Evolutionary conservation across 345 rosid species (phyloP), one percentile per base, ranked within the genome.

Genomic region (Adansonia digitata): DNA sequence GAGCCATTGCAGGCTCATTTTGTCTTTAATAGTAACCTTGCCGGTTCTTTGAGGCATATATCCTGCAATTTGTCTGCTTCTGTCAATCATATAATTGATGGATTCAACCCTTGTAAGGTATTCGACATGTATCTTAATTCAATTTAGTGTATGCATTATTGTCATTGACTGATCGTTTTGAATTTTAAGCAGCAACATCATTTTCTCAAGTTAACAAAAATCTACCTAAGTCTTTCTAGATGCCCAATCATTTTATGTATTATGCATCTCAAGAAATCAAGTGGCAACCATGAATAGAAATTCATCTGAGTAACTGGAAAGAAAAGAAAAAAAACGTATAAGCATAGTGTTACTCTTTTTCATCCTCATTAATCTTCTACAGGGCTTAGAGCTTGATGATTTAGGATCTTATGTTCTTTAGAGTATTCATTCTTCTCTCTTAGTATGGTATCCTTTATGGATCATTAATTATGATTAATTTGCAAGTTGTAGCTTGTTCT

Each of bases 1-100:
- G 92, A 90, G 63, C 84, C 86, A 62, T 34, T 88, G 59, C 91
- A 81, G 80, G 94, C 90, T 74, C 86, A 79, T 71, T 88, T 92
- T 75, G 79, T 81, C 82, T 90, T 92, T 80, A 84, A 84, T 71
- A 65, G 62, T 45, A 84, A 82, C 78, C 85, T 94, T 70, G 62
- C 79, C 31, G 88, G 92, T 80, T 81, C 88, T 29, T 81, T 87
- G 84, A 89, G 86, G 81, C 89, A 84, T 75, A 85, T 92, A 76
- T 76, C 75, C 82, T 89, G 97, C 85, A 89, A 80, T 82, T 72
- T 94, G 77, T 83, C 81, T 39, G 78, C 85, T 70, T 77, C 92
- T 52, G 43, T 74, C 60, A 78, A 79, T 78, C 90, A 74, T 83
- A 85, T 89, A 67, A 59, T 82, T 60, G 92, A 94, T 81, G 92